These are phyloP conservation scores for Cyclocybe cylindracea DNA, from an alignment of 768 basidiomycete genomes.

Conservation along the genomic window DNA sequence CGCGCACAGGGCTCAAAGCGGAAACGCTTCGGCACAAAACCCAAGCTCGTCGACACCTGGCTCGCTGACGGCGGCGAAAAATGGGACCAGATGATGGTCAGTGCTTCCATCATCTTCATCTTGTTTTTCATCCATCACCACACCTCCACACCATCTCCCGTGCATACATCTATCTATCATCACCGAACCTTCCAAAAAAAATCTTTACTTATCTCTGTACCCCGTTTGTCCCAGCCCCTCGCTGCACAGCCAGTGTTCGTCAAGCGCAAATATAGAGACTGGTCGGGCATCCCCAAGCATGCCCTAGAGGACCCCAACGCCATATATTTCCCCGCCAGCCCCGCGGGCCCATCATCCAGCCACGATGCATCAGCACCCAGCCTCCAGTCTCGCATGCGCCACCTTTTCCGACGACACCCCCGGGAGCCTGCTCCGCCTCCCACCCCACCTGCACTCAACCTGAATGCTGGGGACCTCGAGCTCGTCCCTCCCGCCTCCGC, in stretches of 20 bases:
- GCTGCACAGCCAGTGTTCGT: slow-evolving; percentile 36
- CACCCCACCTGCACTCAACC: background rate
- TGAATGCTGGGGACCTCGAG: too few relatives aligned
- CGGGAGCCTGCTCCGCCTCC: too few relatives aligned
- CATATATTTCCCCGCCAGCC: background rate
- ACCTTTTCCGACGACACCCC: background rate
- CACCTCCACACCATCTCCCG: background rate
- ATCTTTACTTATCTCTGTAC: slow-evolving; percentile 13
- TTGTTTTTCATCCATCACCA: slow-evolving; percentile 6
- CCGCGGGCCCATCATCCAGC: background rate
- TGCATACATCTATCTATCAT: slow-evolving; percentile 10
- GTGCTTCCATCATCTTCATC: background rate
- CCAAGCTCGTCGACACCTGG: slow-evolving; percentile 51
- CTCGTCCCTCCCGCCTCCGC: background rate
- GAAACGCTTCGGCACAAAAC: slow-evolving; percentile 47
- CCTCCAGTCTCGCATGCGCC: background rate
- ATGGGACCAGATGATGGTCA: slow-evolving; percentile 51
- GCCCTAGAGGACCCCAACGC: background rate
- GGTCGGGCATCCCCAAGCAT: slow-evolving; percentile 7
- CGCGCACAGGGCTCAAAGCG: slow-evolving; percentile 38
- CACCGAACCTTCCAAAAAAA: slow-evolving; percentile 1
- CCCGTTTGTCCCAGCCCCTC: slow-evolving; percentile 32
- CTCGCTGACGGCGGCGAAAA: slow-evolving; percentile 32
- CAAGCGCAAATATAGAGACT: slow-evolving; percentile 30
- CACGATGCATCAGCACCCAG: background rate